Percentiles rank a stretch among this genome's conserved stretches.
phyloP scores from a whole-genome alignment of 805 yeast genomes.

The Nakazawaea ishiwadae region DNA sequence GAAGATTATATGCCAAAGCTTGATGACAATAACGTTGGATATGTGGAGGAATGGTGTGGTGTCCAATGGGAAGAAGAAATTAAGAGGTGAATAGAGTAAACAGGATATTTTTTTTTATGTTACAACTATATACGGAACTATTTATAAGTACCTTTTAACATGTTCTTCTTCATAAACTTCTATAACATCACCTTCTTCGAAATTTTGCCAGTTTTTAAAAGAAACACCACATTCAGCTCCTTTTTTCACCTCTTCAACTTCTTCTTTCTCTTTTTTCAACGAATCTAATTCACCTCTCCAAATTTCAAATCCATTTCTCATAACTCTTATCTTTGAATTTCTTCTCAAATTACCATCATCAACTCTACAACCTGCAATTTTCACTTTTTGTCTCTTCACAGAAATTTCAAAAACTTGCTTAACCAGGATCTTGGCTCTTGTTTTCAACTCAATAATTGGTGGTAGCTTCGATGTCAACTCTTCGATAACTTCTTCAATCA shows the following conservation, averaged over 20 bases:
- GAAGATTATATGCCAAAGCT: constrained; percentile 22
- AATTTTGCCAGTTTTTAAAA: constrained; percentile 61
- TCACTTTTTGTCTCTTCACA: constrained; percentile 47
- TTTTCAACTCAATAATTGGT: constrained; percentile 64
- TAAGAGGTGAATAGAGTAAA: no score
- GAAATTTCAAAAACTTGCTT: constrained; percentile 70
- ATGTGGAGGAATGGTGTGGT: constrained; percentile 74
- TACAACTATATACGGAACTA: background rate
- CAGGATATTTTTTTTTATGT: no score
- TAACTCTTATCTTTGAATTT: constrained; percentile 36
- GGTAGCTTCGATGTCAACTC: constrained; percentile 54
- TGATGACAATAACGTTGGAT: constrained; percentile 69
- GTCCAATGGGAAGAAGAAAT: constrained; percentile 76
- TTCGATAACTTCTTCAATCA: constrained; percentile 78
- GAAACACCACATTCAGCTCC: constrained; percentile 90
- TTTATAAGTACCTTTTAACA: constrained; percentile 47
- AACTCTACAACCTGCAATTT: constrained; percentile 88
- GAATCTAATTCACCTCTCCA: constrained; percentile 49
- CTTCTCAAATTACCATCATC: constrained; percentile 61
- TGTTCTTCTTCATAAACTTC: constrained; percentile 67
- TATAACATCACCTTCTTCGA: constrained; percentile 70
- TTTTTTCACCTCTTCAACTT: constrained; percentile 68
- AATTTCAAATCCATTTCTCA: constrained; percentile 25
- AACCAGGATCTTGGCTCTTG: constrained; percentile 61
- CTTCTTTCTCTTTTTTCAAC: constrained; percentile 79